Evolutionary conservation across 345 rosid genomes (phyloP).

Genomic region (Tarenaya hassleriana): DNA sequence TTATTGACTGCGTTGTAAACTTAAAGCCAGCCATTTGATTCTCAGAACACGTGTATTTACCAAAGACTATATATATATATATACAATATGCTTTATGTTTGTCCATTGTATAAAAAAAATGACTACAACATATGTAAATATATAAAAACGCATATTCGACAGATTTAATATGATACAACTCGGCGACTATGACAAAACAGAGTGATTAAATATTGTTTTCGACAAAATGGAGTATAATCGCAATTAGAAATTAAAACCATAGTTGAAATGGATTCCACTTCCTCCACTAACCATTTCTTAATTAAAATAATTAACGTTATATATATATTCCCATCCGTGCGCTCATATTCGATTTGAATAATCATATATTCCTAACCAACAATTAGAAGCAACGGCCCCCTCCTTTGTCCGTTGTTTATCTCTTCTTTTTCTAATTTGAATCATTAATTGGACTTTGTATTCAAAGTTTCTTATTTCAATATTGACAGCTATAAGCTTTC

Average conservation of each 20-base stretch:
- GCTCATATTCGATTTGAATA: constrained; percentile 22
- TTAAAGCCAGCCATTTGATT: constrained; percentile 20
- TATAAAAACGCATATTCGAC: constrained; percentile 24
- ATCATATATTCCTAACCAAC: constrained; percentile 16
- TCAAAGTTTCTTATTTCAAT: too few relatives aligned
- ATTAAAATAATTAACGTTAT: neutral
- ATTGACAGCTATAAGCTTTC: too few relatives aligned
- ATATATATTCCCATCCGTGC: constrained; percentile 20
- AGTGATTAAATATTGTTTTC: constrained; percentile 23
- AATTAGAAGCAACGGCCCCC: neutral
- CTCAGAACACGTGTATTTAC: neutral
- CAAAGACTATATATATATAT: too few relatives aligned
- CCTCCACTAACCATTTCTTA: constrained; percentile 15
- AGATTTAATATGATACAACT: constrained; percentile 18
- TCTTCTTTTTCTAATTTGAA: constrained; percentile 17
- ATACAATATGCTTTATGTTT: constrained; percentile 10
- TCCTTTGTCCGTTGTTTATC: constrained; percentile 14
- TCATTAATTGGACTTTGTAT: constrained; percentile 15
- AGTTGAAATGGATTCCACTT: constrained; percentile 31
- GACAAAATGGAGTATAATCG: constrained; percentile 22
- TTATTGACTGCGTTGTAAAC: constrained; percentile 12
- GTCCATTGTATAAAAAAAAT: constrained; percentile 25
- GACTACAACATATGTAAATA: constrained; percentile 10
- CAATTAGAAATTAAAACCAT: constrained; percentile 7
- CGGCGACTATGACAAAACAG: constrained; percentile 32